Evolutionary conservation across 2,329 filamentous ascomycete genomes (phyloP).

Genomic region (Mycogone perniciosa): DNA sequence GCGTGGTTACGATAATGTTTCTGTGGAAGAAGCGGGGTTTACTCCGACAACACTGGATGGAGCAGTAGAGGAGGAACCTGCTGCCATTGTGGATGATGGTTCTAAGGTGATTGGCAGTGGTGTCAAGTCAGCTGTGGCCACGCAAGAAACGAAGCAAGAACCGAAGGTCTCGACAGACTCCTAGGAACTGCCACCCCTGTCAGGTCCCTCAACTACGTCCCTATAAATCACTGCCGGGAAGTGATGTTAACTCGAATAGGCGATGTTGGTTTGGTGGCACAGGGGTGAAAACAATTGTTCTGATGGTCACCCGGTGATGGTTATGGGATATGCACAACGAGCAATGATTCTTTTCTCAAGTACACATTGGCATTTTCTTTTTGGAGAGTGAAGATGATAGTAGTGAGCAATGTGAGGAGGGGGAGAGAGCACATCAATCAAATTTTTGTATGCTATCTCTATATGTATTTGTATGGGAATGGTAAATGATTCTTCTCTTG

Average conservation of each 20-base stretch:
- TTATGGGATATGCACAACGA: neutral
- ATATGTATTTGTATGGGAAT: slow-evolving; percentile 8
- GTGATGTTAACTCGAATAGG: too few relatives aligned
- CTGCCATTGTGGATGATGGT: slow-evolving; percentile 28
- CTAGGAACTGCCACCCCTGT: slow-evolving; percentile 4
- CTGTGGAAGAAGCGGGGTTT: slow-evolving; percentile 37
- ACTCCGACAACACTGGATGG: slow-evolving; percentile 47
- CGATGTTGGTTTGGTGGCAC: neutral
- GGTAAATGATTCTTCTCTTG: neutral
- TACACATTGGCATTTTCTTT: neutral
- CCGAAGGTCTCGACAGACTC: slow-evolving; percentile 1
- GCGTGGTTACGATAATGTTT: slow-evolving; percentile 44
- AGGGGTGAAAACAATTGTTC: neutral
- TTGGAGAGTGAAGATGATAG: neutral
- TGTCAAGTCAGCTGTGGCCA: slow-evolving; percentile 17
- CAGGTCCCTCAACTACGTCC: neutral
- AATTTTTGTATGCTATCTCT: slow-evolving; percentile 8
- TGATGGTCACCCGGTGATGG: neutral
- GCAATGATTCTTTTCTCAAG: neutral
- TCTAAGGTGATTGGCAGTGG: slow-evolving; percentile 17
- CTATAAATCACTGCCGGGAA: too few relatives aligned
- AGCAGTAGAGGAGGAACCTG: slow-evolving; percentile 46
- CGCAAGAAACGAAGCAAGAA: slow-evolving; percentile 14
- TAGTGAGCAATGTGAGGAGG: neutral
- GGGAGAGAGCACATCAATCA: neutral